Evolutionary conservation across 2,329 filamentous ascomycete species (phyloP).

Genomic region (Clonostachys byssicola): DNA sequence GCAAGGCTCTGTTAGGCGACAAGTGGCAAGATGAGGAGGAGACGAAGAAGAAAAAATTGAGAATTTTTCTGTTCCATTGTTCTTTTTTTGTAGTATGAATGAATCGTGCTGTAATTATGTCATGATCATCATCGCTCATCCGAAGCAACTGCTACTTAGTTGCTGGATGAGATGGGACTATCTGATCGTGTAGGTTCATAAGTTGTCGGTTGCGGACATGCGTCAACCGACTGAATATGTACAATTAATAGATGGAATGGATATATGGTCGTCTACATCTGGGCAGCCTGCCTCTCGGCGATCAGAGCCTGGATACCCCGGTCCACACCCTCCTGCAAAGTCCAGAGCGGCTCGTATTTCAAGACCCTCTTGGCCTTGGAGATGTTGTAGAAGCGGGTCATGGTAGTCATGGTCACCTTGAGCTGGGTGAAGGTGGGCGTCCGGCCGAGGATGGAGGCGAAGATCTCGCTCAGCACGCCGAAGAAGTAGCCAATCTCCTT

Average conservation of each 20-base stretch:
- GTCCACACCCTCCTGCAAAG: conserved; percentile 59
- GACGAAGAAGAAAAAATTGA: not conserved
- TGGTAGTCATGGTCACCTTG: conserved; percentile 62
- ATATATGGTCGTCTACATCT: conserved; percentile 14
- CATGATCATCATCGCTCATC: not conserved
- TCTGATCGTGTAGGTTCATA: too few relatives aligned
- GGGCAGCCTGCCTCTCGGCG: conserved; percentile 37
- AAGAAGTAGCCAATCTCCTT: conserved; percentile 46
- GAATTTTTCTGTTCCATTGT: not conserved
- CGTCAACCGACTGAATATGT: too few relatives aligned
- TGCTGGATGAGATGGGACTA: too few relatives aligned
- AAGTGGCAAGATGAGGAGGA: not conserved
- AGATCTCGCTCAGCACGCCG: conserved; percentile 48
- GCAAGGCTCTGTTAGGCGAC: conserved; percentile 6
- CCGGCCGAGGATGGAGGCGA: conserved; percentile 42
- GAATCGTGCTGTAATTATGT: not conserved
- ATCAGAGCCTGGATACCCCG: conserved; percentile 48
- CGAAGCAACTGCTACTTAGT: too few relatives aligned
- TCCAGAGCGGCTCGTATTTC: conserved; percentile 65
- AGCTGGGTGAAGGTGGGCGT: conserved; percentile 54
- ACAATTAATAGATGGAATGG: too few relatives aligned
- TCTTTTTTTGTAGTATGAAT: not conserved
- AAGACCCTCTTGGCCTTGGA: conserved; percentile 68
- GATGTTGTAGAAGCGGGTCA: conserved; percentile 77
- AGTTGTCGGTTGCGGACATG: too few relatives aligned